Conservation (phyloP, 2,329 filamentous ascomycete species). For the Knoxdaviesia proteae region DNA sequence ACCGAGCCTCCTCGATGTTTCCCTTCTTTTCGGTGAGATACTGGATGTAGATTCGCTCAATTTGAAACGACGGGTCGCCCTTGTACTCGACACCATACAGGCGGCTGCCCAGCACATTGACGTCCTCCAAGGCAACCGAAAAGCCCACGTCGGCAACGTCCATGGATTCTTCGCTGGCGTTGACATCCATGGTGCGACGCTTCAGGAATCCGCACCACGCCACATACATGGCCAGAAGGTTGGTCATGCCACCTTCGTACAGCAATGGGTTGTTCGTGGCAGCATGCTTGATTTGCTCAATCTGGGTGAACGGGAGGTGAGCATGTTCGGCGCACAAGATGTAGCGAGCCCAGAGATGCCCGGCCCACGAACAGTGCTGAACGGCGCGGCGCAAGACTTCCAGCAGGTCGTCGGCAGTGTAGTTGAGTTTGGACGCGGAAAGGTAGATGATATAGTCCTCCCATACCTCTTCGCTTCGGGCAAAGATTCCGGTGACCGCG, state of each 20-base stretch:
- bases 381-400: slow-evolving; percentile 64
- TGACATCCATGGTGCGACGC: slow-evolving; percentile 56
- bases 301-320: slow-evolving; percentile 52
- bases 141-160: slow-evolving; percentile 85
- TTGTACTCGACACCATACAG: slow-evolving; percentile 57
- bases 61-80: slow-evolving; percentile 72
- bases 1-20: slow-evolving; percentile 54
- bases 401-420: slow-evolving; percentile 24
- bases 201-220: slow-evolving; percentile 92
- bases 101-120: slow-evolving; percentile 55
- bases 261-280: slow-evolving; percentile 73
- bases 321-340: slow-evolving; percentile 70
- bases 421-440: slow-evolving; percentile 22
- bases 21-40: slow-evolving; percentile 73
- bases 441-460: slow-evolving; percentile 65
- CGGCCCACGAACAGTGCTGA: slow-evolving; percentile 83
- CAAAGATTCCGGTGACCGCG: slow-evolving; percentile 48
- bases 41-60: slow-evolving; percentile 83
- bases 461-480: slow-evolving; percentile 59
- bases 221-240: slow-evolving; percentile 75
- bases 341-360: slow-evolving; percentile 74
- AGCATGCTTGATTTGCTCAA: slow-evolving; percentile 78
- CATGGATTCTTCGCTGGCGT: slow-evolving; percentile 58
- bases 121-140: slow-evolving; percentile 65
- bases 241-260: slow-evolving; percentile 68